These are phyloP conservation scores for Strobilomyces dryophilus DNA, from an alignment of 768 basidiomycete genomes.

Conservation along the genomic window DNA sequence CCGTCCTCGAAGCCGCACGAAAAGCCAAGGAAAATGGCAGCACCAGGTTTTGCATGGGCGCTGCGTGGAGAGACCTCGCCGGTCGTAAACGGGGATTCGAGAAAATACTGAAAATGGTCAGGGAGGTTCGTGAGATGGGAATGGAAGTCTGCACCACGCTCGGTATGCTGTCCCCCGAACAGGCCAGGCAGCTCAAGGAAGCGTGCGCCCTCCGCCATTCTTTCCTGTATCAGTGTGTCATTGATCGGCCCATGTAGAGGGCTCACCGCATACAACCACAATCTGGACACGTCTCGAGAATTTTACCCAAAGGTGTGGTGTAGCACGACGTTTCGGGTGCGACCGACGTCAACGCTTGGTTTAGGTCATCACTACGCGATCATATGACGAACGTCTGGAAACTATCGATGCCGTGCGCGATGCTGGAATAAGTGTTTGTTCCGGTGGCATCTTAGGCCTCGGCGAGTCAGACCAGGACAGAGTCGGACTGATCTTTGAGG, in stretches of 20 bases:
- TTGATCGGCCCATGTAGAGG: constrained; percentile 46
- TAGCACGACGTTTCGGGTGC: not conserved
- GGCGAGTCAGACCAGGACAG: constrained; percentile 90
- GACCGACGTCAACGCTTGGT: constrained; percentile 3
- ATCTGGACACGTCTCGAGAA: constrained; percentile 96
- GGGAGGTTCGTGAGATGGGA: constrained; percentile 86
- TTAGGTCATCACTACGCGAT: constrained; percentile 92
- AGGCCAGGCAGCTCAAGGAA: constrained; percentile 87
- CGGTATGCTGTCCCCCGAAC: constrained; percentile 93
- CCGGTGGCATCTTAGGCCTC: constrained; percentile 92
- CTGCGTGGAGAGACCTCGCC: constrained; percentile 93
- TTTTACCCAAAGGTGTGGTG: constrained; percentile 82
- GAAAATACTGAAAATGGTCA: constrained; percentile 89
- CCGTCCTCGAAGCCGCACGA: constrained; percentile 88
- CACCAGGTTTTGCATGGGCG: constrained; percentile 98
- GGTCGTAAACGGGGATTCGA: constrained; percentile 94
- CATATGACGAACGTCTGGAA: constrained; percentile 88
- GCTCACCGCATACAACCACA: constrained; percentile 97
- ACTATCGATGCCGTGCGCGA: constrained; percentile 90
- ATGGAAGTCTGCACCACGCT: constrained; percentile 99
- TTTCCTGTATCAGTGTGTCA: not conserved
- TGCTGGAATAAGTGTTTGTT: constrained; percentile 96
- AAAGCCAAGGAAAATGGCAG: constrained; percentile 95
- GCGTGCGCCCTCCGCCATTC: constrained; percentile 53
- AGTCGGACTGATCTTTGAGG: constrained; percentile 91